A percentile compares a stretch with the other conserved stretches of the same genome.
Conservation (phyloP, 768 basidiomycete species). For the Scleroderma bovista region DNA sequence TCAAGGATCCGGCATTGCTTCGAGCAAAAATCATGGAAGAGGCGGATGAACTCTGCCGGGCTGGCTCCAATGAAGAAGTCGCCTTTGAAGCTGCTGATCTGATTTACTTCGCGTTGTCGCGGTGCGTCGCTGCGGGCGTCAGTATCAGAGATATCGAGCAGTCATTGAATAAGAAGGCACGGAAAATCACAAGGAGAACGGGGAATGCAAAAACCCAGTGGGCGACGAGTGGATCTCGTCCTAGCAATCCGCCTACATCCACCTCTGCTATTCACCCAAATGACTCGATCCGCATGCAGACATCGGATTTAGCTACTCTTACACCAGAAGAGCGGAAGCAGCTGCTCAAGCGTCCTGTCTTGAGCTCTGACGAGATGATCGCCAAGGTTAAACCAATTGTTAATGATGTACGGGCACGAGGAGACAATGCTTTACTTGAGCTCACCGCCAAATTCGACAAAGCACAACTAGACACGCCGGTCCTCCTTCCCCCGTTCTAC, state of each 20-base stretch:
- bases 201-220: conserved; percentile 93
- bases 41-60: conserved; percentile 91
- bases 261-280: conserved; percentile 25
- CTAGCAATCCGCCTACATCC: conserved; percentile 24
- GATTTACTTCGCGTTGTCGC: conserved; percentile 84
- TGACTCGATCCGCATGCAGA: conserved; percentile 72
- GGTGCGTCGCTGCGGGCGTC: conserved; percentile 81
- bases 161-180: conserved; percentile 80
- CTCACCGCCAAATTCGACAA: conserved; percentile 94
- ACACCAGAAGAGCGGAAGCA: conserved; percentile 51
- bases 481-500: conserved; percentile 75
- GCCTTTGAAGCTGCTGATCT: conserved; percentile 96
- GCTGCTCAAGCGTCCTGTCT: conserved; percentile 83
- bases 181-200: conserved; percentile 77
- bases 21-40: conserved; percentile 97
- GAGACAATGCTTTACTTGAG: conserved; percentile 82
- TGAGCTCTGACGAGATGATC: conserved; percentile 60
- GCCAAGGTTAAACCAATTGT: conserved; percentile 92
- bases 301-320: conserved; percentile 48
- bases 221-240: conserved; percentile 24
- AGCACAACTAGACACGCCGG: conserved; percentile 59
- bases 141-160: conserved; percentile 76
- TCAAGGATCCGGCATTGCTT: conserved; percentile 76
- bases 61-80: conserved; percentile 71
- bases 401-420: conserved; percentile 73